phyloP scores from a whole-genome alignment of 345 rosid genomes.

The Mercurialis annua region DNA sequence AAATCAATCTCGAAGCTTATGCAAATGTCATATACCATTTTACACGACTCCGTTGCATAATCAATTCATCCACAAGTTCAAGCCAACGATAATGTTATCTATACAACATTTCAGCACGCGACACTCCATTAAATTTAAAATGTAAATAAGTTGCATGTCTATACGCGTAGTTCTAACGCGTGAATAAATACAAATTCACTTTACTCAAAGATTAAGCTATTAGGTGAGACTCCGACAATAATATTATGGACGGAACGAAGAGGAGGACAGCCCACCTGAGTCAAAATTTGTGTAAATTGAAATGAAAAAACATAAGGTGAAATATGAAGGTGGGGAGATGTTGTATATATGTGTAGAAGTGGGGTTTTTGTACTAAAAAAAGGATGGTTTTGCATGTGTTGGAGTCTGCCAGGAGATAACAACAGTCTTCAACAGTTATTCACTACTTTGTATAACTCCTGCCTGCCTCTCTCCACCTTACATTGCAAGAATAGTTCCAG shows the following conservation, averaged over 20 bases:
- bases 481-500: slow-evolving; percentile 33
- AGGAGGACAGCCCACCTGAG: slow-evolving; percentile 4
- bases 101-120: no score
- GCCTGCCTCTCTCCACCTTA: slow-evolving; percentile 34
- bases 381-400: slow-evolving; percentile 42
- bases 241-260: neutral
- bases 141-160: no score
- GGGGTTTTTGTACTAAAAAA: slow-evolving; percentile 33
- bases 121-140: no score
- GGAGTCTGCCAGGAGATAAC: slow-evolving; percentile 32
- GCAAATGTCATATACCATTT: neutral
- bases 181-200: no score
- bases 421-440: slow-evolving; percentile 20
- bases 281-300: neutral
- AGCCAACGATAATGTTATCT: no score
- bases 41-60: no score
- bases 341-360: slow-evolving; percentile 21
- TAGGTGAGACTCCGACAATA: neutral
- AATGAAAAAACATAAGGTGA: no score
- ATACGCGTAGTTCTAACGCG: no score
- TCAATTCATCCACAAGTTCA: no score
- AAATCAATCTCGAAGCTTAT: neutral
- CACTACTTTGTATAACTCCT: slow-evolving; percentile 29
- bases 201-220: no score
- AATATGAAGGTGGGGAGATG: slow-evolving; percentile 14